Evolutionary conservation across 2,329 filamentous ascomycete species (phyloP).

Genomic region (Helotiales sp.): DNA sequence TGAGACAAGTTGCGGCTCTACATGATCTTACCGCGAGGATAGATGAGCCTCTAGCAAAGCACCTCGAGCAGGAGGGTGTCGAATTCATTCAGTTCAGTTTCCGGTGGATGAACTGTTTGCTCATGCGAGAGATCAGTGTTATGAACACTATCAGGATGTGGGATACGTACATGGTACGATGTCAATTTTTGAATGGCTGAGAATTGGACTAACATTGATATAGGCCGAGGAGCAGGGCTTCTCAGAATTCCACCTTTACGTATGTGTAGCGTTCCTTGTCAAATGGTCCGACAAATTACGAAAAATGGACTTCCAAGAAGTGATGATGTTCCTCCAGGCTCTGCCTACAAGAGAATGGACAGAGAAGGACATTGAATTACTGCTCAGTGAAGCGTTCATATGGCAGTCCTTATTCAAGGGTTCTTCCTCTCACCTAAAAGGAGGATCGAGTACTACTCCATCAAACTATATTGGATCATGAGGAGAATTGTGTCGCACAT

Average conservation of each 20-base stretch:
- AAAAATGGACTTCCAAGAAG: slow-evolving; percentile 97
- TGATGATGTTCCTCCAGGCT: slow-evolving; percentile 99
- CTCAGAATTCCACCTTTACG: slow-evolving; percentile 96
- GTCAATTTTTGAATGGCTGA: background rate
- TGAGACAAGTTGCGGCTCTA: slow-evolving; percentile 85
- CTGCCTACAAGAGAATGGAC: slow-evolving; percentile 93
- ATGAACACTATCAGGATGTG: slow-evolving; percentile 98
- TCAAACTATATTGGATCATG: slow-evolving; percentile 27
- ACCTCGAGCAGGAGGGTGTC: slow-evolving; percentile 86
- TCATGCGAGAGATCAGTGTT: slow-evolving; percentile 97
- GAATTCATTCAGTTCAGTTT: slow-evolving; percentile 99
- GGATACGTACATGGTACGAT: slow-evolving; percentile 93
- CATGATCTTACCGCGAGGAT: slow-evolving; percentile 90
- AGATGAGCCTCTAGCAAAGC: slow-evolving; percentile 78
- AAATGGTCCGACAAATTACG: slow-evolving; percentile 96
- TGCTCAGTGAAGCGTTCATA: slow-evolving; percentile 95
- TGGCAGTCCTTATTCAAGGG: slow-evolving; percentile 98
- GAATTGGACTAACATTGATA: slow-evolving; percentile 15
- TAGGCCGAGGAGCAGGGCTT: slow-evolving; percentile 98
- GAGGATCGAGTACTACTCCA: slow-evolving; percentile 38
- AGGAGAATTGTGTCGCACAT: background rate
- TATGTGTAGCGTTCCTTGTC: slow-evolving; percentile 95
- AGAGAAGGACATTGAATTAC: slow-evolving; percentile 94
- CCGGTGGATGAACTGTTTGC: slow-evolving; percentile 98
- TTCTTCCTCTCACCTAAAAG: slow-evolving; percentile 82